A percentile compares a stretch with the other conserved stretches of the same genome.
phyloP scores from a whole-genome alignment of 1,284 basidiomycete genomes.

The Sporisorium graminicola region DNA sequence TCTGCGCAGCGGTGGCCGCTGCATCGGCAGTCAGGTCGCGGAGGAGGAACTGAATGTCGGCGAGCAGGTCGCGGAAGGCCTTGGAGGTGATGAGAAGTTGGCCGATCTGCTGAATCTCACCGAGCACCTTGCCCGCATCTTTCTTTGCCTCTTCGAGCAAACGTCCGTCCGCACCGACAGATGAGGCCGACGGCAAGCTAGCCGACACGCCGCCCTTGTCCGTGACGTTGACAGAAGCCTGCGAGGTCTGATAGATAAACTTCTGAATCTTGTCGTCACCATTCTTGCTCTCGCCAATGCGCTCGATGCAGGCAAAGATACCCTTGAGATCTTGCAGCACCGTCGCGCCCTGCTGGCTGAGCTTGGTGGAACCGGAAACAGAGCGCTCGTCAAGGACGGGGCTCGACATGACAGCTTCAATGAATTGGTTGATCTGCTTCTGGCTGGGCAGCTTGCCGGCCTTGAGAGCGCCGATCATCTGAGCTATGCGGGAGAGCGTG shows the following conservation, averaged over 20 bases:
- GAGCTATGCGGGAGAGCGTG: slow-evolving; percentile 42
- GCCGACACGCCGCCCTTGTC: slow-evolving; percentile 34
- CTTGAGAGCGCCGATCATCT: slow-evolving; percentile 52
- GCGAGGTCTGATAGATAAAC: slow-evolving; percentile 67
- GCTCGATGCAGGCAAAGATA: slow-evolving; percentile 54
- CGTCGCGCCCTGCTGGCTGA: slow-evolving; percentile 52
- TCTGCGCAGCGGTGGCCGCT: slow-evolving; percentile 58
- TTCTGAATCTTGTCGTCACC: slow-evolving; percentile 71
- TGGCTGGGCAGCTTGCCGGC: slow-evolving; percentile 57
- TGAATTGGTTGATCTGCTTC: slow-evolving; percentile 48
- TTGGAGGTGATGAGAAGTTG: slow-evolving; percentile 71
- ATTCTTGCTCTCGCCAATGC: slow-evolving; percentile 57
- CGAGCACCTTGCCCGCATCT: slow-evolving; percentile 70
- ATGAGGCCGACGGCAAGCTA: slow-evolving; percentile 30
- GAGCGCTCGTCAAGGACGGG: slow-evolving; percentile 53
- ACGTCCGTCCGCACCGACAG: slow-evolving; percentile 56
- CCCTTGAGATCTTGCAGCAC: slow-evolving; percentile 54
- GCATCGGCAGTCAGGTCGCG: slow-evolving; percentile 72
- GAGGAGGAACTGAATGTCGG: slow-evolving; percentile 70
- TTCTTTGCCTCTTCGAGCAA: slow-evolving; percentile 65
- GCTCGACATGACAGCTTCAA: slow-evolving; percentile 51
- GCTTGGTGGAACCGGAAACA: slow-evolving; percentile 45
- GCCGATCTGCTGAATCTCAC: slow-evolving; percentile 71
- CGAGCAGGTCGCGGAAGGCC: slow-evolving; percentile 70
- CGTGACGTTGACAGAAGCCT: slow-evolving; percentile 63